Base-by-base conservation (phyloP, 2,329 filamentous ascomycete species). In the Endothia cerciana region DNA sequence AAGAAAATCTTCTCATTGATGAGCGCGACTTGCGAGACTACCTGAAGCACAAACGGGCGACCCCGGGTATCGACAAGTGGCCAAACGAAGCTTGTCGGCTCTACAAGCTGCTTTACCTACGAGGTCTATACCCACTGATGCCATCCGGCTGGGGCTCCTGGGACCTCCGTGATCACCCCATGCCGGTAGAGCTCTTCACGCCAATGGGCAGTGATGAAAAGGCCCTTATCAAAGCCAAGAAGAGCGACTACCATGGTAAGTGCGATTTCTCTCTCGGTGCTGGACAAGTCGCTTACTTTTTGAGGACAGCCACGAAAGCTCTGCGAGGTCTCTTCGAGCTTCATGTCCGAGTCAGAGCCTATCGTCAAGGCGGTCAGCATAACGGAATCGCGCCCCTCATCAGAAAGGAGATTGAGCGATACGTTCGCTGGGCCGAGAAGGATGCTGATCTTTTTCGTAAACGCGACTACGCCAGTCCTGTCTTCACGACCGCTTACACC, bases 61-160 rank as follows among this genome's bases (percentile, higher is more conserved):
- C 71, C 15, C 64, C 63, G 2, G 71, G 68, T 38, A 71, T 72
- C 47, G 63, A 70, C 6, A 30, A 47, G 4, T 78, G 76, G 76
- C 74, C 74, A n/a, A 63, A 49, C 6, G 73, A 76, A 47, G 75
- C 77, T 60, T 67, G 63, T 15, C 72, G 70, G 22, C 68, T 77
- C 25, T 76, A 78, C 69, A 75, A 73, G 53, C 70, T 78, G 58
- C 70, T 77, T 28, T 73, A 72, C 19, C 72, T 78, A 65, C 74
- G 76, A 55, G 77, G 77, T 1, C 68, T 72, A 40, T 75, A 77
- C 62, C 76, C 76, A 4, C 72, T 78, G 69, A 70, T 78, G 61
- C 73, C 74, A 13, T 73, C 72, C 2, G 69, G 68, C 15, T 78
- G 76, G 77, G 25, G 22, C 1, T 67, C 65, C 41, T 65, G 73